Evolutionary conservation across 1,284 basidiomycete genomes (phyloP), one percentile per base, ranked within the genome.

Genomic region (Pseudozyma flocculosa): DNA sequence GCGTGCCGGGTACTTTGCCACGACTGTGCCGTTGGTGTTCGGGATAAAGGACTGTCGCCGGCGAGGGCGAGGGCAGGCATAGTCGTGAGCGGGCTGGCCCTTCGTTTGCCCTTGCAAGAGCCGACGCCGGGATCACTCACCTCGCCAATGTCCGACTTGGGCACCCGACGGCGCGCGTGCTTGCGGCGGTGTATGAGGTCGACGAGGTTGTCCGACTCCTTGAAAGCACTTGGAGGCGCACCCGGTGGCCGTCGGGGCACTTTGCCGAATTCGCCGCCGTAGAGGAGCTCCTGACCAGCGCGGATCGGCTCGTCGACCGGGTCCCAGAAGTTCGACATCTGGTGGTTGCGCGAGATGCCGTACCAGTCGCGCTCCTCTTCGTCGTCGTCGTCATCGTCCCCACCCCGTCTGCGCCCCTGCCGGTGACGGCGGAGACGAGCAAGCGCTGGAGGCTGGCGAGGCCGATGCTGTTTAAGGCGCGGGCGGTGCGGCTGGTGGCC

Each of bases 201-300:
- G 15, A 57, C 40, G 9, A 70, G 40, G 36, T 65, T 66, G 39
- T 36, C 37, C 19, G 60, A 56, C 22, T 52, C 50, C 10, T 48
- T 51, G 36, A 67, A 68, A 13, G 57, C 62, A 11, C 62, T 64
- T 3, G 43, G 45, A 1, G 64, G 45, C 5, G 61, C 50, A 26
- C 57, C 55, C 30, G 50, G 58, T 0, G 61, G 60, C 13, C 64
- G 55, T 23, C 52, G 53, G 9, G 53, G 48, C 46, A 61, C 81
- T 47, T 84, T 81, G 7, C 93, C 92, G 79, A 95, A 97, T 49
- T 95, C 90, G 43, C 93, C 93, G 54, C 86, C 82, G 60, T 83
- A 83, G 5, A 90, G 82, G 9, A 97, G 82, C 43, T 85, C 82
- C 9, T 86, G 75, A 0, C 93, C 93, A 11, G 81, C 82, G 39